These are phyloP conservation scores for Claviceps pusilla DNA, from an alignment of 2,329 filamentous ascomycete genomes.

Conservation along the genomic window DNA sequence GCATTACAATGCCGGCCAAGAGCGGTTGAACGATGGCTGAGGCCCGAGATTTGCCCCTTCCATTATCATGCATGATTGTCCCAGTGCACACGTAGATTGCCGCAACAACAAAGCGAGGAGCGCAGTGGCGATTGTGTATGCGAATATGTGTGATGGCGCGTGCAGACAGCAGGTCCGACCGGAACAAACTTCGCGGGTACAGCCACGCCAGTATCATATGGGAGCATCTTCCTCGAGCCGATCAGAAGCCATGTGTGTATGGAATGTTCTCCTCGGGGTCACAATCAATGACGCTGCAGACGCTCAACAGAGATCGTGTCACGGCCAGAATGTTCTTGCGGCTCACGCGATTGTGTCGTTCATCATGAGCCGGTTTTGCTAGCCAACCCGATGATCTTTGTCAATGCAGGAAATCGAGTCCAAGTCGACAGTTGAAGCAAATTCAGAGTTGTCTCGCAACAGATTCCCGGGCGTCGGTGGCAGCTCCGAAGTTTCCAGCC, in stretches of 20 bases:
- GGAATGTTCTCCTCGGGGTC: background rate
- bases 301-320: background rate
- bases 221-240: background rate
- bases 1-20: slow-evolving; percentile 27
- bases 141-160: background rate
- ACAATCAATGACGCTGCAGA: background rate
- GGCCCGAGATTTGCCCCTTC: background rate
- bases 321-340: background rate
- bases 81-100: background rate
- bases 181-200: slow-evolving; percentile 41
- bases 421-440: background rate
- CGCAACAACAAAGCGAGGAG: background rate
- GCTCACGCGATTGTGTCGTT: background rate
- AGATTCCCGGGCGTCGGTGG: no score
- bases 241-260: background rate
- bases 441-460: no score
- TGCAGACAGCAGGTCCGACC: slow-evolving; percentile 51
- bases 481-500: background rate
- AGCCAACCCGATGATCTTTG: background rate
- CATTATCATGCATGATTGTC: background rate
- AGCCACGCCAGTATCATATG: background rate
- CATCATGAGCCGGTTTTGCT: background rate
- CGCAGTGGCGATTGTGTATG: background rate
- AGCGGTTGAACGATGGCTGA: background rate
- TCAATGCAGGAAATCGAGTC: background rate